phyloP scores from a whole-genome alignment of 768 basidiomycete species.

The Tephrocybe rancida region DNA sequence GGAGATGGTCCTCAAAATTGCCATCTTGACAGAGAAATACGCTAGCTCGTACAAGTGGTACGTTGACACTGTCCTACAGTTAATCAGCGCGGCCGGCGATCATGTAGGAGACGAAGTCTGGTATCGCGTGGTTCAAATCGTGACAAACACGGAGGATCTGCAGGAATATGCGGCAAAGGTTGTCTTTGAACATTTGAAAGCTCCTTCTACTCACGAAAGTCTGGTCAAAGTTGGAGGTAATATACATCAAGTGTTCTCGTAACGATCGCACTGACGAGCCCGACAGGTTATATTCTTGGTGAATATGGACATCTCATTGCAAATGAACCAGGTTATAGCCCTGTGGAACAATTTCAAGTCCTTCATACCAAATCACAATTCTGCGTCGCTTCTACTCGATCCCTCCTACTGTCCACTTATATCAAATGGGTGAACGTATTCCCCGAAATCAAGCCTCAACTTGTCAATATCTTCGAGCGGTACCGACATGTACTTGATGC shows the following conservation, averaged over 20 bases:
- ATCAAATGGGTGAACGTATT: conserved; percentile 99
- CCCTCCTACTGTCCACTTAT: conserved; percentile 93
- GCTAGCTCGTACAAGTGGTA: conserved; percentile 99
- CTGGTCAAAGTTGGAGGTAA: conserved; percentile 94
- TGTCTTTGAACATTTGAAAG: conserved; percentile 85
- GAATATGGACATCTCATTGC: conserved; percentile 99
- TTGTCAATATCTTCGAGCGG: conserved; percentile 93
- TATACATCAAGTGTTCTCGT: conserved; percentile 19
- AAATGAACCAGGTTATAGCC: conserved; percentile 91
- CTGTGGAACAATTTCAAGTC: conserved; percentile 90
- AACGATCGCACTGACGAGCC: conserved; percentile 3
- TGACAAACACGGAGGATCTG: conserved; percentile 97
- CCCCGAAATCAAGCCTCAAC: conserved; percentile 95
- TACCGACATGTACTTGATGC: conserved; percentile 98
- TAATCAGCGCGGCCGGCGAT: conserved; percentile 96
- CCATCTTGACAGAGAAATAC: conserved; percentile 98
- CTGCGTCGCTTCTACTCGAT: conserved; percentile 89
- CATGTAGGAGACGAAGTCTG: conserved; percentile 99
- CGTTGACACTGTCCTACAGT: conserved; percentile 94
- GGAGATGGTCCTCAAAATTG: conserved; percentile 99
- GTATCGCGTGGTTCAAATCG: conserved; percentile 98
- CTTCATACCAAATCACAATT: conserved; percentile 95
- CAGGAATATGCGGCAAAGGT: conserved; percentile 96
- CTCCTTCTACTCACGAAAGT: conserved; percentile 87
- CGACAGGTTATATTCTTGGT: conserved; percentile 88